Base-by-base conservation (phyloP, 495 filamentous ascomycete species). In the Xylaria palmicola region DNA sequence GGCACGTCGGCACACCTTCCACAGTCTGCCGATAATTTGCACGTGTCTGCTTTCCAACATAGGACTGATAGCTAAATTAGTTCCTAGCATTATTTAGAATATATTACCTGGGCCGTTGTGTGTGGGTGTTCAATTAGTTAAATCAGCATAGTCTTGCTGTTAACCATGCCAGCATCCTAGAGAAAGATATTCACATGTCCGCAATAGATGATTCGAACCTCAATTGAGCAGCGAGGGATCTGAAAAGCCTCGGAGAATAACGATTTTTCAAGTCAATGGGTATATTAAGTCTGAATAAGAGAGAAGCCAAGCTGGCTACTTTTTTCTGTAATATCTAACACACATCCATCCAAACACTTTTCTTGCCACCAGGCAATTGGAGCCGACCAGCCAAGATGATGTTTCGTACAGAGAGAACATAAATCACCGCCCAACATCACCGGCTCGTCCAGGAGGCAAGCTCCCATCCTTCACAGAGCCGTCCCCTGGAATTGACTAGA, bases 211-310 rank as follows among this genome's bases (percentile, higher is more conserved):
- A n/a, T n/a, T n/a, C n/a, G n/a, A n/a, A n/a, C n/a, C n/a, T 5
- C 12, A 15, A 26, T 22, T 5, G 12, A 12, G 13, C 20, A 45
- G 19, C 12, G 3, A n/a, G 6, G 12, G 44, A 43, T n/a, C n/a
- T n/a, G n/a, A n/a, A n/a, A 7, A 15, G 13, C 12, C 37, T 7
- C 10, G n/a, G 37, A 40, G 37, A 15, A 40, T n/a, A 40, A 40
- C n/a, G n/a, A 15, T 15, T 7, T 17, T 44, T 56, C 39, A 65
- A 52, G 66, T 69, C 62, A 69, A 69, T 56, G 62, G 65, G 59
- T 69, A 69, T 69, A 69, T 69, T 69, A 69, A 45, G 53, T 70
- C 63, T 70, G 68, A 68, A 36, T 58, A 62, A 54, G 56, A 60
- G 61, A 55, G 58, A 65, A 62, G 60, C 57, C 59, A 22, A 68